Evolutionary conservation across 2,329 filamentous ascomycete species (phyloP).

Genomic region (Metarhizium album): DNA sequence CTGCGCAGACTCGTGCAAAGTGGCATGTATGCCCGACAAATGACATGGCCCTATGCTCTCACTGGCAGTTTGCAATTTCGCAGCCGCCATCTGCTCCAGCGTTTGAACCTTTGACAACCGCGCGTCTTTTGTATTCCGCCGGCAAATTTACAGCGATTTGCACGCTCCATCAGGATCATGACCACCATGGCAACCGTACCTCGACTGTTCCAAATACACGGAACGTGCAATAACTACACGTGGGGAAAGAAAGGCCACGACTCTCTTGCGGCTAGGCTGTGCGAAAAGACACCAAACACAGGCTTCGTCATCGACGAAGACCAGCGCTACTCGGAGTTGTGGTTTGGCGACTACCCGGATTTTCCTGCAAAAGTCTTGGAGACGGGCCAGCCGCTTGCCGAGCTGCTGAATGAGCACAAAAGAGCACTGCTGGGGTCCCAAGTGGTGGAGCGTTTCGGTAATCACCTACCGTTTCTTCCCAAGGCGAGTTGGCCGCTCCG

Average conservation of each 20-base stretch:
- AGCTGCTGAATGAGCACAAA: constrained; percentile 51
- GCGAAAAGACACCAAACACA: constrained; percentile 51
- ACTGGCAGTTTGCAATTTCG: too few species aligned
- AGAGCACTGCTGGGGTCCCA: constrained; percentile 52
- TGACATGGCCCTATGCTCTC: too few species aligned
- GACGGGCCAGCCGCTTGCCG: constrained; percentile 52
- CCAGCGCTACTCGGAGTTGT: constrained; percentile 55
- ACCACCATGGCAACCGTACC: neutral
- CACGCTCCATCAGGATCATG: too few species aligned
- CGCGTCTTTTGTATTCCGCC: too few species aligned
- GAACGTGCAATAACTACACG: constrained; percentile 45
- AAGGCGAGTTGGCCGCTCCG: constrained; percentile 41
- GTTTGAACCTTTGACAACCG: too few species aligned
- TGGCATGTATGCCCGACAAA: too few species aligned
- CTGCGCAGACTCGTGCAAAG: too few species aligned
- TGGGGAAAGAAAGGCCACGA: constrained; percentile 61
- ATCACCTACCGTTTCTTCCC: constrained; percentile 59
- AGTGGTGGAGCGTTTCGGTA: constrained; percentile 49
- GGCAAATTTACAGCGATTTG: too few species aligned
- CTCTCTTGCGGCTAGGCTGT: constrained; percentile 55
- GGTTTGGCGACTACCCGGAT: constrained; percentile 68
- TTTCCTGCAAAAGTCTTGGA: constrained; percentile 53
- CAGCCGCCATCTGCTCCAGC: too few species aligned
- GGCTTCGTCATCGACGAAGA: constrained; percentile 54
- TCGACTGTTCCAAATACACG: constrained; percentile 1